Percentiles rank a stretch among this genome's conserved stretches.
phyloP scores from a whole-genome alignment of 208 protist genomes.

The Leishmania tropica region DNA sequence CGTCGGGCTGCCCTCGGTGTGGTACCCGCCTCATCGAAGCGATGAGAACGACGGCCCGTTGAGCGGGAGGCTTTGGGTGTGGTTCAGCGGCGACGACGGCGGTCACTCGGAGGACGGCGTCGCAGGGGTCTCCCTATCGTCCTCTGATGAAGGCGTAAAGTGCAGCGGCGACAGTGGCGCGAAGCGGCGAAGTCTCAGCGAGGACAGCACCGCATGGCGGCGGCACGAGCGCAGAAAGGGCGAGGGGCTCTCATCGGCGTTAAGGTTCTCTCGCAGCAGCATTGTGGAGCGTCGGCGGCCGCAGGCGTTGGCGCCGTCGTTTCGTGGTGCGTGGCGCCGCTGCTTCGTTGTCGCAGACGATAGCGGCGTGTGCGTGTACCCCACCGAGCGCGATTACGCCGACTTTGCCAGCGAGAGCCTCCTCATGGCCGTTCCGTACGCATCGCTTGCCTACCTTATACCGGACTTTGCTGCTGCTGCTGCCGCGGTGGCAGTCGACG shows the following conservation, averaged over 20 bases:
- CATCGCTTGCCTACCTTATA: slow-evolving; percentile 45
- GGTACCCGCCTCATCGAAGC: slow-evolving; percentile 21
- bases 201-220: neutral
- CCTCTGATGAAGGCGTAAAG: neutral
- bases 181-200: slow-evolving; percentile 2
- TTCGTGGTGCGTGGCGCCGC: slow-evolving; percentile 21
- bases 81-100: slow-evolving; percentile 18
- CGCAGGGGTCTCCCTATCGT: neutral
- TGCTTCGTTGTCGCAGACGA: slow-evolving; percentile 60
- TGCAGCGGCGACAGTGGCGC: neutral
- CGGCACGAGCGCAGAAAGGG: too few species aligned
- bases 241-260: too few species aligned
- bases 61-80: slow-evolving; percentile 16
- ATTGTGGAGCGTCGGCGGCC: neutral
- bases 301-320: neutral
- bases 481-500: neutral
- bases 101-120: neutral
- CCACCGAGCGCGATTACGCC: slow-evolving; percentile 41
- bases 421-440: slow-evolving; percentile 42
- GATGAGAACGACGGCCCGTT: slow-evolving; percentile 8
- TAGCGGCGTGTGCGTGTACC: slow-evolving; percentile 35
- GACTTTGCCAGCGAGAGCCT: slow-evolving; percentile 37
- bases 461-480: slow-evolving; percentile 32
- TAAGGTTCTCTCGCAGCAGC: too few species aligned
- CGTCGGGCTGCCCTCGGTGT: slow-evolving; percentile 24